Evolutionary conservation across 2,329 filamentous ascomycete genomes (phyloP), one percentile per base, ranked within the genome.

Genomic region (Penicillium sp.): DNA sequence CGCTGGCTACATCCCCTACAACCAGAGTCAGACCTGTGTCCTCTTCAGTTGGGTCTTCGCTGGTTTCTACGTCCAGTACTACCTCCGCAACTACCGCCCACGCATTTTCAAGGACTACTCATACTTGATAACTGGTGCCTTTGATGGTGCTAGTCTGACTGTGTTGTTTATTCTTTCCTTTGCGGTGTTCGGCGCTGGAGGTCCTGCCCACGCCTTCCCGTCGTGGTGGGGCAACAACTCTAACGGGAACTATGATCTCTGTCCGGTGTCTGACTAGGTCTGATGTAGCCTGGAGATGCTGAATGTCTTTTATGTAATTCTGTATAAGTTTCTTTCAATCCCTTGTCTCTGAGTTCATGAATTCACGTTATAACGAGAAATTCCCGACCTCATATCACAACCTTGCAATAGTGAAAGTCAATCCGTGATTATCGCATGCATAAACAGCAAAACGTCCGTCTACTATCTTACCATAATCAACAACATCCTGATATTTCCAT

Each of bases 161-260:
- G 77, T 75, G 0, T 69, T 83, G 2, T 83, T 83, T 50, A 78
- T 83, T 40, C 68, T 84, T 12, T 82, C 81, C 0, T 84, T 84
- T 67, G 80, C 81, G 1, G 81, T 84, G 0, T 82, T 83, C 51
- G 82, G 81, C 0, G 80, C 79, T 2, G 79, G 79, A 27, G 78
- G 78, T 0, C 55, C 59, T 1, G 65, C 76, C 0, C 64, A 70
- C 9, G 73, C 78, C 0, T 83, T 84, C 61, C 81, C 81, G 0
- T 66, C 62, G 2, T 84, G 81, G 81, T 83, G 81, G 80, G 81
- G 81, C 0, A 84, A 83, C 49, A 81, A 82, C 27, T 68, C 59
- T 0, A 65, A 77, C 23, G 80, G 79, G 1, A 73, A 78, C 60
- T 80, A 79, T 45, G 81, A 83, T 37, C 44, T 26, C 18, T 54